Percentiles rank a stretch among this genome's conserved stretches.
phyloP scores from a whole-genome alignment of 257 asterid species.

The Avicennia marina region DNA sequence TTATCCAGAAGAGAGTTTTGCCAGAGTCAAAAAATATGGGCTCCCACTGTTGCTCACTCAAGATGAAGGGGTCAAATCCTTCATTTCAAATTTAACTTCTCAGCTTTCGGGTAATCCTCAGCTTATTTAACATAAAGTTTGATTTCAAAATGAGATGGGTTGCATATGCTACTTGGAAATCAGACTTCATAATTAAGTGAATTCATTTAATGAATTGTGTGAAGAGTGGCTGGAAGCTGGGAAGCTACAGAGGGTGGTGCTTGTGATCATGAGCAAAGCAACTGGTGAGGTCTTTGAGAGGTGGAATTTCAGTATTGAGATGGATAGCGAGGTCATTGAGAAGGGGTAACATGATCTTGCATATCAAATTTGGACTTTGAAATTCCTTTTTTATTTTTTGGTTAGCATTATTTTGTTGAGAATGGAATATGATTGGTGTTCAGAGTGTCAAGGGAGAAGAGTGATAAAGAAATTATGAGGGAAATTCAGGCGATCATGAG shows the following conservation, averaged over 20 bases:
- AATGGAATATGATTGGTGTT: not conserved
- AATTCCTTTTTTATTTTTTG: too few relatives aligned
- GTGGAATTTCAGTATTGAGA: conserved; percentile 93
- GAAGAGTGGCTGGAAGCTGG: conserved; percentile 95
- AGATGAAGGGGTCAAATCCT: conserved; percentile 89
- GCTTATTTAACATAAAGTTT: too few relatives aligned
- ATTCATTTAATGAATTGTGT: not conserved
- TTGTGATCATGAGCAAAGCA: conserved; percentile 89
- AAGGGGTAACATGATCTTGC: conserved; percentile 52
- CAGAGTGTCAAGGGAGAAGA: conserved; percentile 84
- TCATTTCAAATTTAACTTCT: conserved; percentile 76
- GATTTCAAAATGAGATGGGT: too few relatives aligned
- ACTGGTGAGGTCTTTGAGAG: conserved; percentile 88
- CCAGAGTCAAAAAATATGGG: conserved; percentile 87
- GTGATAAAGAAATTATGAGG: conserved; percentile 93
- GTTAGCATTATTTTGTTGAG: too few relatives aligned
- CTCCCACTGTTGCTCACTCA: conserved; percentile 89
- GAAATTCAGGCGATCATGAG: conserved; percentile 98
- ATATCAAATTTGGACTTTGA: too few relatives aligned
- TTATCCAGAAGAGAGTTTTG: conserved; percentile 90
- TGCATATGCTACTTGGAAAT: too few relatives aligned
- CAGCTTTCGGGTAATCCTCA: conserved; percentile 72
- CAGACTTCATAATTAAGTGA: too few relatives aligned
- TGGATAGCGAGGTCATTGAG: conserved; percentile 77
- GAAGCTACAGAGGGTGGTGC: conserved; percentile 81